Evolutionary conservation across 768 basidiomycete genomes (phyloP), one percentile per base, ranked within the genome.

Genomic region (Russula sp.): DNA sequence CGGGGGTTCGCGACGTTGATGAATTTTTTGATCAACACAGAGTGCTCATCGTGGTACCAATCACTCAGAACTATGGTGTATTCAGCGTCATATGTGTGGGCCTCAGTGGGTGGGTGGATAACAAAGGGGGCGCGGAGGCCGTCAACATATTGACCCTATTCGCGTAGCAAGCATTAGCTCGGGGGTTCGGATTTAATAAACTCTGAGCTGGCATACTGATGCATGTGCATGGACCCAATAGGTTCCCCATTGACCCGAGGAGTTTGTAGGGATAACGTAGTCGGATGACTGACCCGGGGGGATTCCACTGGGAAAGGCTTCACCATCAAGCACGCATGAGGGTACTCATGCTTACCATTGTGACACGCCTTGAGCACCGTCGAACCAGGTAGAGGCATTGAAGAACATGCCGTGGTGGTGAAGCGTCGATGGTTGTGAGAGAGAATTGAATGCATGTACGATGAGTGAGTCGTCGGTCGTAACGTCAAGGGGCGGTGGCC

Each of bases 331-430:
- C 10, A 13, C 22, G 11, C 7, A 22, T n/a, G 55, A 27, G 52
- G 32, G 11, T 16, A 32, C 66, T 59, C 62, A 35, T 16, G 72
- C 75, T 54, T 72, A 89, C 91, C 94, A 98, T 77, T 98, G 91
- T 0, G 88, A 82, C 44, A 94, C 84, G 6, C 80, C 84, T 37
- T 82, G 74, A 0, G 96, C 93, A 42, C 96, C 96, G 73, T 98
- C 96, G 79, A 87, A 88, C 86, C 90, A 97, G 18, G 84, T 82
- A 0, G 89, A 82, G 1, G 83, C 80, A 72, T 94, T 95, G 80
- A 97, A 94, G 76, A 85, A 94, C 88, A 96, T 91, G 66, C 96
- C 96, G 75, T 97, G 95, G 71, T 95, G 89, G 73, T 98, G 96
- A 16, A 98, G 76, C 0, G 87, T 80, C 0, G 89, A 82, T 0